These are phyloP conservation scores for Chrysoporthe austroafricana DNA, from an alignment of 2,329 filamentous ascomycete genomes.

Conservation along the genomic window DNA sequence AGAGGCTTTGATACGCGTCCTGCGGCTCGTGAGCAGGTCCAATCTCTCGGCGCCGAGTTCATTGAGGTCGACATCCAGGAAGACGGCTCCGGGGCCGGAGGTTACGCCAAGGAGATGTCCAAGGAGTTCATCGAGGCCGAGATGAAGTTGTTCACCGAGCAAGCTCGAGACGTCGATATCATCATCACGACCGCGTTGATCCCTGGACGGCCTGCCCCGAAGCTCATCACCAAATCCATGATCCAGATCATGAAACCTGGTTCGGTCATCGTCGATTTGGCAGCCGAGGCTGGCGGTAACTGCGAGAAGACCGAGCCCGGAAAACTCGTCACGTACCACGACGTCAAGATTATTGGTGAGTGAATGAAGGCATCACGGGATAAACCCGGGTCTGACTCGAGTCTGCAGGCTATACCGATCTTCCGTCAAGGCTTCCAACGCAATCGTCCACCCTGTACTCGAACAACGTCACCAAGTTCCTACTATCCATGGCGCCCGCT, in stretches of 20 bases:
- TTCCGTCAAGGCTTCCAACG: slow-evolving; percentile 83
- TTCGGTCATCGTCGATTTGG: slow-evolving; percentile 85
- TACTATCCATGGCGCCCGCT: slow-evolving; percentile 79
- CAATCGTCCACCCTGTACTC: slow-evolving; percentile 90
- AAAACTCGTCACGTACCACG: slow-evolving; percentile 71
- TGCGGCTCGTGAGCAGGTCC: slow-evolving; percentile 86
- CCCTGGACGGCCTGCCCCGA: slow-evolving; percentile 80
- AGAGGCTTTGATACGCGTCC: slow-evolving; percentile 89
- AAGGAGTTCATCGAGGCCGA: slow-evolving; percentile 92
- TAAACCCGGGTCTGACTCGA: neutral
- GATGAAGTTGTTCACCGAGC: slow-evolving; percentile 89
- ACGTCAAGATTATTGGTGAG: slow-evolving; percentile 81
- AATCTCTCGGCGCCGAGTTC: slow-evolving; percentile 88
- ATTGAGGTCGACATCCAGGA: slow-evolving; percentile 85
- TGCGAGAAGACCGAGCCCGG: slow-evolving; percentile 81
- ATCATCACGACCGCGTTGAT: slow-evolving; percentile 93
- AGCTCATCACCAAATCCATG: slow-evolving; percentile 80
- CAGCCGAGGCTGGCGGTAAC: slow-evolving; percentile 86
- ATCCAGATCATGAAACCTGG: slow-evolving; percentile 87
- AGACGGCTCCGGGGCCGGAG: slow-evolving; percentile 81
- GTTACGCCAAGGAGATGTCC: slow-evolving; percentile 93
- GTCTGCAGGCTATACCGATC: slow-evolving; percentile 74
- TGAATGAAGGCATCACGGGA: slow-evolving; percentile 1
- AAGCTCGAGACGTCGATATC: slow-evolving; percentile 86
- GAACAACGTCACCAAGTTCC: slow-evolving; percentile 89